Base-by-base conservation (phyloP, 257 asterid genomes). In the Osmanthus fragrans region DNA sequence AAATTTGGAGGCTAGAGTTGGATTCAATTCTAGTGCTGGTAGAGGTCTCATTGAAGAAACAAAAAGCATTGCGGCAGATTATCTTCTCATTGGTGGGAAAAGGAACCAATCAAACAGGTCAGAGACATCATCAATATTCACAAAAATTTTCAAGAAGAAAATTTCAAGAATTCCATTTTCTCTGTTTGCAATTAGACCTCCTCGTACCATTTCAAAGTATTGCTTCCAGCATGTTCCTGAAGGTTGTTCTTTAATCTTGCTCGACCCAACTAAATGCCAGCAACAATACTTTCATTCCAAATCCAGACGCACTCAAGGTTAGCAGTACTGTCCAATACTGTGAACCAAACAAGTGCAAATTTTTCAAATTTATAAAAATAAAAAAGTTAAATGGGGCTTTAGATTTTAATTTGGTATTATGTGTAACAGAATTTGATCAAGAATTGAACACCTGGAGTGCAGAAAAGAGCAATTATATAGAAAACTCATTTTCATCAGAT, bases 1-100 rank as follows among this genome's bases (percentile, higher is more conserved):
- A 7, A 82, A 84, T 81, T 83, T 93, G 90, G 97, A 91, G 75
- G 97, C 93, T 13, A 82, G 97, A 81, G 89, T 93, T 40, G 96
- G 92, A 70, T 77, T 87, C 72, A 84, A 84, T 81, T 83, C 93
- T 3, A 82, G 81, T 60, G 74, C 86, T 27, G 94, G 92, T 15
- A 89, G 73, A 76, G 97, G 94, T 4, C 84, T 93, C 16, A 49
- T 81, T 3, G 90, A 84, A 49, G 97, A 91, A 80, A 92, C 90
- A 29, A 87, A 84, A 82, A 80, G 19, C 79, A 86, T 82, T 82
- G 79, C 74, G 39, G 94, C 94, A 45, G 91, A 93, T 80, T 89
- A 82, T 77, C 92, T 93, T 51, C 71, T 93, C 65, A 80, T 93
- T 32, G 91, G 96, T 72, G 84, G 90, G 72, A 76, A 72, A 67